Conservation (phyloP, 2,329 filamentous ascomycete species). For the Alternaria metachromatica region DNA sequence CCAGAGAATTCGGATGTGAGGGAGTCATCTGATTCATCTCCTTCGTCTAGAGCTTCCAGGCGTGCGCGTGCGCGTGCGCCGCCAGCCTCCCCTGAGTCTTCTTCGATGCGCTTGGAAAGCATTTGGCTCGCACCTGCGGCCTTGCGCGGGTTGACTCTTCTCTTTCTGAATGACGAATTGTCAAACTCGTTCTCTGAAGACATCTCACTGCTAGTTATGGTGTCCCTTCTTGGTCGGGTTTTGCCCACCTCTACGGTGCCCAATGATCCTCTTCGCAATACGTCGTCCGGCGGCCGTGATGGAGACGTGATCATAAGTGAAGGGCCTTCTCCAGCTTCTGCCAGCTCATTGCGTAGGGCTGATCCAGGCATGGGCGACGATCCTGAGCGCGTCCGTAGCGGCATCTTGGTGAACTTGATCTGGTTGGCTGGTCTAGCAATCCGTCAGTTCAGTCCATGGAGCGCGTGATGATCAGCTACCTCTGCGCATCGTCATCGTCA, state of each 20-base stretch:
- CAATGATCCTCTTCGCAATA: conserved; percentile 67
- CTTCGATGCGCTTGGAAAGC: conserved; percentile 60
- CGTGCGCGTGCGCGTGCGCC: conserved; percentile 37
- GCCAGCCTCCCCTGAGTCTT: conserved; percentile 53
- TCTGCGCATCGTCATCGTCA: conserved; percentile 68
- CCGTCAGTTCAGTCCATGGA: conserved; percentile 2
- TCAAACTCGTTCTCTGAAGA: conserved; percentile 84
- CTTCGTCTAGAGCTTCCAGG: conserved; percentile 51
- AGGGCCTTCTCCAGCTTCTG: conserved; percentile 57
- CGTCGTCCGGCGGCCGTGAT: conserved; percentile 52
- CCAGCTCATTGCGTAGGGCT: conserved; percentile 63
- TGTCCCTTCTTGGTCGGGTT: conserved; percentile 73
- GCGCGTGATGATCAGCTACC: conserved; percentile 19
- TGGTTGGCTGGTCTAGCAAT: conserved; percentile 72
- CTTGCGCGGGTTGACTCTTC: conserved; percentile 66
- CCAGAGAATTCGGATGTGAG: conserved; percentile 51
- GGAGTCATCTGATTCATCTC: conserved; percentile 48
- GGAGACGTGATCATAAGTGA: conserved; percentile 64
- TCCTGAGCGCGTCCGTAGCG: conserved; percentile 81
- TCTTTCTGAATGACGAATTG: conserved; percentile 67
- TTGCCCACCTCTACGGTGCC: conserved; percentile 74
- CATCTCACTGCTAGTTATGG: conserved; percentile 81
- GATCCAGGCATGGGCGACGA: conserved; percentile 74
- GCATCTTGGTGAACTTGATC: conserved; percentile 97
- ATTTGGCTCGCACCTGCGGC: conserved; percentile 61